Conservation (phyloP, 305 asterid genomes). For the Withania somnifera region DNA sequence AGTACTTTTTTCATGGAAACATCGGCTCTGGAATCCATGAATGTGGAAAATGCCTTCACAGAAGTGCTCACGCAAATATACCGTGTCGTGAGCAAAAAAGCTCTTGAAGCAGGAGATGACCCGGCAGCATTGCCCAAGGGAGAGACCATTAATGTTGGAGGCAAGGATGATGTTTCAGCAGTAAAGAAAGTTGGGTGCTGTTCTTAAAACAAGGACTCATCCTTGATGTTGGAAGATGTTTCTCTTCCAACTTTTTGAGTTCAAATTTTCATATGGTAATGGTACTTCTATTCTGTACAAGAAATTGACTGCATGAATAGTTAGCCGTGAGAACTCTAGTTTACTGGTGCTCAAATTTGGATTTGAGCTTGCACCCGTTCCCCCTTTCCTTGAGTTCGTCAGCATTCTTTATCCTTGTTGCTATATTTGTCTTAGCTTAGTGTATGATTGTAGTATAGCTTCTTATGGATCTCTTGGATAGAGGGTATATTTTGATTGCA, state of each 20-base stretch:
- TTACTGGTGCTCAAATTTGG: not conserved
- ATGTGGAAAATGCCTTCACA: slow-evolving; percentile 38
- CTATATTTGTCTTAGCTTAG: not conserved
- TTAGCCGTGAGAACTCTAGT: not conserved
- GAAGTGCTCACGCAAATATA: slow-evolving; percentile 35
- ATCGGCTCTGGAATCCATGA: slow-evolving; percentile 35
- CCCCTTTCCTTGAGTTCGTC: not conserved
- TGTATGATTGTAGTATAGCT: not conserved
- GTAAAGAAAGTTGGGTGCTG: slow-evolving; percentile 41
- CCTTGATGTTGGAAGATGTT: not conserved
- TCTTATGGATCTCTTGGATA: not conserved
- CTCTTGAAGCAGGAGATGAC: slow-evolving; percentile 31
- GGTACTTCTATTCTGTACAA: not conserved
- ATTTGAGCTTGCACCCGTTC: not conserved
- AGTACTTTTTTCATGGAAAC: slow-evolving; percentile 38
- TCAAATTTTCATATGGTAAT: not conserved
- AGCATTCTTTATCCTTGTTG: not conserved
- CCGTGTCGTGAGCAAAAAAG: slow-evolving; percentile 23
- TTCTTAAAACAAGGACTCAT: not conserved
- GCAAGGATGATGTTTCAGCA: slow-evolving; percentile 29
- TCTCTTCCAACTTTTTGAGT: not conserved
- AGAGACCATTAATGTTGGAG: slow-evolving; percentile 29
- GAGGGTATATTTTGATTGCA: not conserved
- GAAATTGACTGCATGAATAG: not conserved
- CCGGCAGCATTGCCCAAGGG: slow-evolving; percentile 28